A percentile compares a stretch with the other conserved stretches of the same genome.
These are phyloP conservation scores for Teratosphaeria zuluensis DNA, from an alignment of 2,329 filamentous ascomycete genomes.

Conservation along the genomic window DNA sequence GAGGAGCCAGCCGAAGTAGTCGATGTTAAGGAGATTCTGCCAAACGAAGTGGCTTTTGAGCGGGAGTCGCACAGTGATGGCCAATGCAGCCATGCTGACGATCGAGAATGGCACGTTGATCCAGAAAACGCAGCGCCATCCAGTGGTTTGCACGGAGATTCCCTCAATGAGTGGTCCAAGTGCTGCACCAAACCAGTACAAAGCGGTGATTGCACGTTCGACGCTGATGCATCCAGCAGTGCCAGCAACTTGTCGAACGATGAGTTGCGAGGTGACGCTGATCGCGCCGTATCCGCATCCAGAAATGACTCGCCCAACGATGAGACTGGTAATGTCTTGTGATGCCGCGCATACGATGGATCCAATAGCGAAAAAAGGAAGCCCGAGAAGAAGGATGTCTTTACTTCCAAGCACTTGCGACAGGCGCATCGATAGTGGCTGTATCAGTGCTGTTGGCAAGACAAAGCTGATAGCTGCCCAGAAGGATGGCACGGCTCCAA, in stretches of 20 bases:
- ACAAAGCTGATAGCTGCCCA: slow-evolving; percentile 33
- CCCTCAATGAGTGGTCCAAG: slow-evolving; percentile 14
- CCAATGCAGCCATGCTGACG: background rate
- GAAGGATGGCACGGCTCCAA: slow-evolving; percentile 17
- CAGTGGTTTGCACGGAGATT: background rate
- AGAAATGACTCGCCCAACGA: background rate
- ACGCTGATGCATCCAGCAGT: slow-evolving; percentile 2
- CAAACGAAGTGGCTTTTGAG: background rate
- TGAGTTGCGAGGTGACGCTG: background rate
- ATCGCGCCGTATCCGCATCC: background rate
- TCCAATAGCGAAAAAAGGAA: slow-evolving; percentile 29
- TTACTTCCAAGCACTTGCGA: slow-evolving; percentile 33
- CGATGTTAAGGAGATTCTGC: slow-evolving; percentile 34
- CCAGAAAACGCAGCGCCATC: background rate
- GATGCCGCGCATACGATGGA: slow-evolving; percentile 30
- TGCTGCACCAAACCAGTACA: background rate
- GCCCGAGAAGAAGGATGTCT: slow-evolving; percentile 26
- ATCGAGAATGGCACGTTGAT: slow-evolving; percentile 7
- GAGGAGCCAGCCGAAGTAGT: slow-evolving; percentile 7
- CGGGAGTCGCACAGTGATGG: background rate
- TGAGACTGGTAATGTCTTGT: background rate
- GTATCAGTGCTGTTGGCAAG: slow-evolving; percentile 30
- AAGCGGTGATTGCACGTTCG: background rate
- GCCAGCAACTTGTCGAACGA: background rate
- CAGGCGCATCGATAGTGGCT: slow-evolving; percentile 31